Evolutionary conservation across 2,329 filamentous ascomycete genomes (phyloP).

Genomic region (Verticillium longisporum): DNA sequence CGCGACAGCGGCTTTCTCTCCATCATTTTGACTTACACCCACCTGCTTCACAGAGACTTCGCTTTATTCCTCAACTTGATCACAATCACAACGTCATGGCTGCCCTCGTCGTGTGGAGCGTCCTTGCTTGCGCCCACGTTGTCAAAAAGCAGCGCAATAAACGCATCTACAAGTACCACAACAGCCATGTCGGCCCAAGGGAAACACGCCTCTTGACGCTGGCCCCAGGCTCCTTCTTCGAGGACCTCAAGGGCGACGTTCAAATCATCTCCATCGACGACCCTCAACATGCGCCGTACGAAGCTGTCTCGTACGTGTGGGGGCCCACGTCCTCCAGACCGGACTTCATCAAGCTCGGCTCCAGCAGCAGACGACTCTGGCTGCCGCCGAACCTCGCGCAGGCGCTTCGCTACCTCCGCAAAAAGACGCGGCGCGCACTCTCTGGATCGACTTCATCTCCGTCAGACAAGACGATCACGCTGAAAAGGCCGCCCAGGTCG

Average conservation of each 20-base stretch:
- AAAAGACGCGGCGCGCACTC: not conserved
- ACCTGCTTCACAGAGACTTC: not conserved
- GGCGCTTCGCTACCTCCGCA: slow-evolving; percentile 2
- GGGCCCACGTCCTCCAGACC: slow-evolving; percentile 2
- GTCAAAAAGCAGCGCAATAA: not conserved
- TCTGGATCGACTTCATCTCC: slow-evolving; percentile 6
- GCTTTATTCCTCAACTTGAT: not conserved
- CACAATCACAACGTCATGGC: not conserved
- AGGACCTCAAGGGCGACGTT: slow-evolving; percentile 1
- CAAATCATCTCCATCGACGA: slow-evolving; percentile 3
- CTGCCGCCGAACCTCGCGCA: not conserved
- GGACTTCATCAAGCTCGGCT: not conserved
- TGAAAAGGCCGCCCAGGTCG: slow-evolving; percentile 6
- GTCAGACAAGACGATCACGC: slow-evolving; percentile 3
- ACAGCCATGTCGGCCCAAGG: not conserved
- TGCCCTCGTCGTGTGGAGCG: not conserved
- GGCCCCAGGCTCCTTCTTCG: not conserved
- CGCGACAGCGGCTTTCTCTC: not conserved
- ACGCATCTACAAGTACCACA: not conserved
- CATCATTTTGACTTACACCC: not conserved
- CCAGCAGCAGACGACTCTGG: not conserved
- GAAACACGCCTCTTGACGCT: not conserved
- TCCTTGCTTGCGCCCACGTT: not conserved
- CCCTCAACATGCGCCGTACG: slow-evolving; percentile 5
- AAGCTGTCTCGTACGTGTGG: slow-evolving; percentile 12